A percentile compares a stretch with the other conserved stretches of the same genome.
phyloP scores from a whole-genome alignment of 805 yeast species.

The Hanseniaspora vineae region DNA sequence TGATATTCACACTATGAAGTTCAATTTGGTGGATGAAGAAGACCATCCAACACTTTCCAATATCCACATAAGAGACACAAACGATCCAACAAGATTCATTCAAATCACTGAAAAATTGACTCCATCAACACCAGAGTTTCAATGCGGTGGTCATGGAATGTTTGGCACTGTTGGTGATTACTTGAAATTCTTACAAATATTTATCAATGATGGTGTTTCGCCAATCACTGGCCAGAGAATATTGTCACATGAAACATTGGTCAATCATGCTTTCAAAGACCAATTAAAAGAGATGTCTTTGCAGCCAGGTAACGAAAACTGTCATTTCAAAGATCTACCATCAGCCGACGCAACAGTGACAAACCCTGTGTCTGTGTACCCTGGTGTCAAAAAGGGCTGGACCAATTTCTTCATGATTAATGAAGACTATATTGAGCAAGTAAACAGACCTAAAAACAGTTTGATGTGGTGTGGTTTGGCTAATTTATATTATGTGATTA shows the following conservation, averaged over 20 bases:
- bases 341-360: constrained; percentile 8
- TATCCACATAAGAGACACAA: constrained; percentile 11
- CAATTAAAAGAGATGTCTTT: constrained; percentile 18
- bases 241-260: constrained; percentile 21
- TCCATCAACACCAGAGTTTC: constrained; percentile 14
- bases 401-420: constrained; percentile 16
- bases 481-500: constrained; percentile 29
- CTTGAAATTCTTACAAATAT: constrained; percentile 26
- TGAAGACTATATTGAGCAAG: constrained; percentile 11
- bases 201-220: constrained; percentile 28
- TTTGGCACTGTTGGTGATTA: constrained; percentile 28
- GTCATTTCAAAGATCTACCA: constrained; percentile 4
- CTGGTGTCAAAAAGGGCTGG: constrained; percentile 13
- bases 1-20: constrained; percentile 14
- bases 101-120: constrained; percentile 6
- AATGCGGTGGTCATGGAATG: constrained; percentile 32
- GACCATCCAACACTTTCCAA: constrained; percentile 2
- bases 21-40: constrained; percentile 10
- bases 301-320: constrained; percentile 4
- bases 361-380: constrained; percentile 9
- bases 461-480: constrained; percentile 30
- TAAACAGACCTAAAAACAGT: constrained; percentile 19
- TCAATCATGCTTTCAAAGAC: constrained; percentile 19
- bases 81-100: constrained; percentile 8
- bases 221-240: constrained; percentile 22